A percentile compares a stretch with the other conserved stretches of the same genome.
phyloP scores from a whole-genome alignment of 352 stramenopile genomes.

The Phytopythium montanum region DNA sequence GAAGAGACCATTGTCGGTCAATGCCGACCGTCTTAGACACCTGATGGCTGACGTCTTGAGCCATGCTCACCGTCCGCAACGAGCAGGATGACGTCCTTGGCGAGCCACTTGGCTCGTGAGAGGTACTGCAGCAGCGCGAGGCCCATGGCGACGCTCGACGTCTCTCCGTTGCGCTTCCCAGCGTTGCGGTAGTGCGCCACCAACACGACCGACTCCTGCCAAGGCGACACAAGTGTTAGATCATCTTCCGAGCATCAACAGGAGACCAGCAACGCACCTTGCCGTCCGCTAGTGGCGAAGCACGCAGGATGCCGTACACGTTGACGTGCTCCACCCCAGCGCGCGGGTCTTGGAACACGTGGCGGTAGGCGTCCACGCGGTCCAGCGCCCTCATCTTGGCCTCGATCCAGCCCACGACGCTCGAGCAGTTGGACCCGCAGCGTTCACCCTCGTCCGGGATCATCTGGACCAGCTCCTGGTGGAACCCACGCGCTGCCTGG shows the following conservation, averaged over 20 bases:
- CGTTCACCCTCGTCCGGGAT: slow-evolving; percentile 12
- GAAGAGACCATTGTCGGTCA: background rate
- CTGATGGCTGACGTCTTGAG: background rate
- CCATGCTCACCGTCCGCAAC: slow-evolving; percentile 52
- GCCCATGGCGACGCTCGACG: slow-evolving; percentile 54
- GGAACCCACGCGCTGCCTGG: slow-evolving; percentile 21
- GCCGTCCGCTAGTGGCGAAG: slow-evolving; percentile 61
- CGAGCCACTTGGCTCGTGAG: slow-evolving; percentile 61
- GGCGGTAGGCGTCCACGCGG: slow-evolving; percentile 55
- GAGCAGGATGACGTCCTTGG: slow-evolving; percentile 81
- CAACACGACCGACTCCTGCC: slow-evolving; percentile 60
- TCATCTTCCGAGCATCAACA: too few relatives aligned
- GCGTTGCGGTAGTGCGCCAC: slow-evolving; percentile 72
- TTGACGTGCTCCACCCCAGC: slow-evolving; percentile 36
- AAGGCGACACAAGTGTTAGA: background rate
- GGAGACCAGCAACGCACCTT: slow-evolving; percentile 31
- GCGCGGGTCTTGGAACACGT: slow-evolving; percentile 34
- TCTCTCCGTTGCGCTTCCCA: slow-evolving; percentile 28
- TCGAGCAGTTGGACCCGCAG: slow-evolving; percentile 42
- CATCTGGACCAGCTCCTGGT: slow-evolving; percentile 33
- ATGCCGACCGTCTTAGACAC: background rate
- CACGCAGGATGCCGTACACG: slow-evolving; percentile 78
- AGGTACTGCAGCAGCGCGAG: slow-evolving; percentile 64
- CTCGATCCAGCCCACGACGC: slow-evolving; percentile 57
- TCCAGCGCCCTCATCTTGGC: slow-evolving; percentile 43